Evolutionary conservation across 2,329 filamentous ascomycete genomes (phyloP).

Genomic region (Penicillium aurantiogriseum): DNA sequence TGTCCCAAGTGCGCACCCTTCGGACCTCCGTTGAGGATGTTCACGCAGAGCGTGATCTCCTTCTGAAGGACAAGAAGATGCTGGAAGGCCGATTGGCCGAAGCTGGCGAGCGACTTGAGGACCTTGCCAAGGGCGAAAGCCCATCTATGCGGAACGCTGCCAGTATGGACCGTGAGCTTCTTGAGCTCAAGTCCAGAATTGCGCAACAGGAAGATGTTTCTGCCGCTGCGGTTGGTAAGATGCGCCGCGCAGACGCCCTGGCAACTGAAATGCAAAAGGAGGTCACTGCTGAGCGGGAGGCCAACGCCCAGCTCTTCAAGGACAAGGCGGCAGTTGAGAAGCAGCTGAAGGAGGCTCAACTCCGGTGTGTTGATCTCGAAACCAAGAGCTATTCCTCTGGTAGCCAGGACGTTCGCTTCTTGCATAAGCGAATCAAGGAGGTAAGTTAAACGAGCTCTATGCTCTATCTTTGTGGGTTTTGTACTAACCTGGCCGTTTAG

Average conservation of each 20-base stretch:
- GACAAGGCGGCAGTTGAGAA: conserved; percentile 90
- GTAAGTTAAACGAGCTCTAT: conserved; percentile 53
- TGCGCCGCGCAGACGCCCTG: conserved; percentile 87
- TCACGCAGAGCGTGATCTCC: conserved; percentile 76
- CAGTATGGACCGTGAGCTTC: conserved; percentile 79
- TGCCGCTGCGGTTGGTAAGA: conserved; percentile 89
- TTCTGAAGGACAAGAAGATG: conserved; percentile 85
- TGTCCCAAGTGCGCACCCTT: conserved; percentile 84
- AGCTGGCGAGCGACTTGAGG: conserved; percentile 83
- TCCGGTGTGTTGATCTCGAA: conserved; percentile 87
- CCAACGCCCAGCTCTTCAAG: conserved; percentile 76
- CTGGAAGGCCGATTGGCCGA: conserved; percentile 81
- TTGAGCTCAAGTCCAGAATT: conserved; percentile 83
- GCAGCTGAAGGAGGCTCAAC: conserved; percentile 82
- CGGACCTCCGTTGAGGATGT: conserved; percentile 83
- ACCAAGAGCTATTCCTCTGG: conserved; percentile 95
- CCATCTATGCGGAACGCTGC: conserved; percentile 88
- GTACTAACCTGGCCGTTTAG: conserved; percentile 47
- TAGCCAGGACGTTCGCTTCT: conserved; percentile 91
- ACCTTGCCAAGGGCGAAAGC: conserved; percentile 79
- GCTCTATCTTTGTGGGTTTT: not conserved
- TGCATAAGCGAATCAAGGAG: conserved; percentile 93
- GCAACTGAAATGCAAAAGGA: conserved; percentile 90
- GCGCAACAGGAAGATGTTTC: conserved; percentile 94
- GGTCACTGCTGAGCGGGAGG: conserved; percentile 79